Conservation (phyloP, 257 asterid genomes). For the Lycium barbarum region DNA sequence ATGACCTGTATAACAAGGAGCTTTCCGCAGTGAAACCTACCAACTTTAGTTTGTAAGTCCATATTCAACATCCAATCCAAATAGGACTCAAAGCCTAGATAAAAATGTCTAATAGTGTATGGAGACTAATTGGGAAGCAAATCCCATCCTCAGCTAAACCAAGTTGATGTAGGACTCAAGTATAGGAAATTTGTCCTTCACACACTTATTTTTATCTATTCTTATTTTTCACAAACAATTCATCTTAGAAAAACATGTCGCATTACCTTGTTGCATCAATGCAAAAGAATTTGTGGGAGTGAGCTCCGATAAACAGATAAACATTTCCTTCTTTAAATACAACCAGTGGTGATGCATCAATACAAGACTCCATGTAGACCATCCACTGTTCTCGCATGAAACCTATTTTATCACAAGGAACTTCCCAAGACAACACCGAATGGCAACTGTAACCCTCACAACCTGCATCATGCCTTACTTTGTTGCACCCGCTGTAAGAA, state of each 20-base stretch:
- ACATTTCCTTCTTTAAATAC: slow-evolving; percentile 61
- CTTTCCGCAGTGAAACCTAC: not conserved
- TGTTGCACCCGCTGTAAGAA: slow-evolving; percentile 84
- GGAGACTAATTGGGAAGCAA: not conserved
- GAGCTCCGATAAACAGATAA: slow-evolving; percentile 83
- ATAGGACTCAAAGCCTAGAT: not conserved
- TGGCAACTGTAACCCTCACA: slow-evolving; percentile 48
- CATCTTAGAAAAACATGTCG: not conserved
- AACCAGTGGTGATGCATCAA: slow-evolving; percentile 95
- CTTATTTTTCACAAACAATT: not conserved
- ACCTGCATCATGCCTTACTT: slow-evolving; percentile 54
- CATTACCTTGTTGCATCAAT: slow-evolving; percentile 72
- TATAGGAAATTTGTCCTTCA: not conserved
- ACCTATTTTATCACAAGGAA: slow-evolving; percentile 52
- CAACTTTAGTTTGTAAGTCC: not conserved
- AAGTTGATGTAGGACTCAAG: not conserved
- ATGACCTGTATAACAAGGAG: not conserved
- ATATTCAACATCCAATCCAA: not conserved
- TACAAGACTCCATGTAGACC: slow-evolving; percentile 79
- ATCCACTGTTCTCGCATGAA: slow-evolving; percentile 71
- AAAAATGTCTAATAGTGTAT: not conserved
- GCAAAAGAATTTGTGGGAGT: slow-evolving; percentile 79
- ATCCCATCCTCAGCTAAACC: slow-evolving; percentile 7
- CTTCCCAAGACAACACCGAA: slow-evolving; percentile 45
- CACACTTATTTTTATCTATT: not conserved